Conservation (phyloP, 306 rosid genomes). For the Sophora flavescens region DNA sequence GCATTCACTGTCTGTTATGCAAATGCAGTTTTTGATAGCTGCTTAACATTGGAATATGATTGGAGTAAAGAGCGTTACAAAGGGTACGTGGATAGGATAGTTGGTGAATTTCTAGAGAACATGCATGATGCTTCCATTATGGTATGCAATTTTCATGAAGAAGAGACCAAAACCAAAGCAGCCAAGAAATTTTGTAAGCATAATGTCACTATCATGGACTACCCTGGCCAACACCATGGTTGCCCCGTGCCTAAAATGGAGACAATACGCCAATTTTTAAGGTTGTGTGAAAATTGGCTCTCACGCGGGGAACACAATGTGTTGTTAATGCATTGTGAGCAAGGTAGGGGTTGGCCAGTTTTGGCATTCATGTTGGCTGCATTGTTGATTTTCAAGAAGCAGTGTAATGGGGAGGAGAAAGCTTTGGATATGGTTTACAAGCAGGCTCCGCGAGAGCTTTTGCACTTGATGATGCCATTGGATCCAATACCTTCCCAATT, state of each 20-base stretch:
- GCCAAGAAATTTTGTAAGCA: slow-evolving; percentile 57
- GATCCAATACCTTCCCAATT: slow-evolving; percentile 78
- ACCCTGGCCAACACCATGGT: slow-evolving; percentile 69
- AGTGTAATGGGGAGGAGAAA: slow-evolving; percentile 65
- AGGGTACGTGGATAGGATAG: slow-evolving; percentile 54
- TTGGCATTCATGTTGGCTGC: slow-evolving; percentile 79
- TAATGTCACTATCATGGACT: slow-evolving; percentile 70
- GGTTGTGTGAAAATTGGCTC: slow-evolving; percentile 75
- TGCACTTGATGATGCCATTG: slow-evolving; percentile 62
- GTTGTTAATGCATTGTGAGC: slow-evolving; percentile 76
- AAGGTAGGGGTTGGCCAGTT: slow-evolving; percentile 71
- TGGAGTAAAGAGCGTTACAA: slow-evolving; percentile 65
- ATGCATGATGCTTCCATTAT: slow-evolving; percentile 61
- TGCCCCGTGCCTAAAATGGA: slow-evolving; percentile 73
- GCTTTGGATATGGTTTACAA: slow-evolving; percentile 77
- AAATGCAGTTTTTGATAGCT: slow-evolving; percentile 72
- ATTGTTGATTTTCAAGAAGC: slow-evolving; percentile 64
- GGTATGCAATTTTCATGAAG: slow-evolving; percentile 70
- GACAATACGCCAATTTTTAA: slow-evolving; percentile 65
- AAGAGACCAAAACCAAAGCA: slow-evolving; percentile 51
- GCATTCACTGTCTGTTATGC: neutral
- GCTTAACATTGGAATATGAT: slow-evolving; percentile 62
- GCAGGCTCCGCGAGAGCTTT: slow-evolving; percentile 73
- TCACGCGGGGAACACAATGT: slow-evolving; percentile 62
- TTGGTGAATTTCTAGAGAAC: slow-evolving; percentile 56